Conservation (phyloP, 2,329 filamentous ascomycete species). For the Myriosclerotinia curreyana region DNA sequence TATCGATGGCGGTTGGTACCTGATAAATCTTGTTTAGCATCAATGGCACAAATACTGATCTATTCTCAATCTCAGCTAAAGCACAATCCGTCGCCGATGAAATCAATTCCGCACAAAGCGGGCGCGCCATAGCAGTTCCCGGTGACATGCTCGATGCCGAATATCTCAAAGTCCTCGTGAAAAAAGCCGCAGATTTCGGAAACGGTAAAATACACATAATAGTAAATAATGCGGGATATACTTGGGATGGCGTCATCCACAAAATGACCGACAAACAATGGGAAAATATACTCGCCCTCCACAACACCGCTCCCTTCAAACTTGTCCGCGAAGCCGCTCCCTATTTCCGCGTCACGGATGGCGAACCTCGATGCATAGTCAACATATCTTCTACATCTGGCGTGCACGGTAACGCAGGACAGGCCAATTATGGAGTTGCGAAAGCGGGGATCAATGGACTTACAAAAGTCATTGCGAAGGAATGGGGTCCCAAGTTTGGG, state of each 20-base stretch:
- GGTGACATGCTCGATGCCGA: constrained; percentile 72
- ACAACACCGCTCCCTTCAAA: constrained; percentile 82
- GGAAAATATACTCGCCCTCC: constrained; percentile 81
- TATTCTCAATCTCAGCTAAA: constrained; percentile 53
- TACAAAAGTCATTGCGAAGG: constrained; percentile 86
- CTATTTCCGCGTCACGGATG: constrained; percentile 84
- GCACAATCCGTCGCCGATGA: constrained; percentile 62
- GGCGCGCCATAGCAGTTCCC: constrained; percentile 68
- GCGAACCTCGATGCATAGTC: constrained; percentile 73
- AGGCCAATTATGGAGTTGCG: constrained; percentile 82
- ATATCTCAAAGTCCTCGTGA: constrained; percentile 70
- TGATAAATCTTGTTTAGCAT: constrained; percentile 18
- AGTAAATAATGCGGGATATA: constrained; percentile 89
- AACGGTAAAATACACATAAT: constrained; percentile 86
- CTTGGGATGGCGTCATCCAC: constrained; percentile 90
- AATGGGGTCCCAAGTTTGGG: constrained; percentile 83
- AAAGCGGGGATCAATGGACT: constrained; percentile 82
- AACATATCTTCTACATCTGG: constrained; percentile 83
- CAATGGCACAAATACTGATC: constrained; percentile 21
- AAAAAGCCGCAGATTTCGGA: constrained; percentile 75
- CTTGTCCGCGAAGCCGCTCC: constrained; percentile 76
- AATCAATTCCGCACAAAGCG: constrained; percentile 59
- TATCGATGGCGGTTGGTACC: constrained; percentile 64
- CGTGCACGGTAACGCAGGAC: constrained; percentile 83
- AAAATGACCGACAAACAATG: constrained; percentile 91